Conservation (phyloP, 2,329 filamentous ascomycete genomes). For the Botrytis deweyae region DNA sequence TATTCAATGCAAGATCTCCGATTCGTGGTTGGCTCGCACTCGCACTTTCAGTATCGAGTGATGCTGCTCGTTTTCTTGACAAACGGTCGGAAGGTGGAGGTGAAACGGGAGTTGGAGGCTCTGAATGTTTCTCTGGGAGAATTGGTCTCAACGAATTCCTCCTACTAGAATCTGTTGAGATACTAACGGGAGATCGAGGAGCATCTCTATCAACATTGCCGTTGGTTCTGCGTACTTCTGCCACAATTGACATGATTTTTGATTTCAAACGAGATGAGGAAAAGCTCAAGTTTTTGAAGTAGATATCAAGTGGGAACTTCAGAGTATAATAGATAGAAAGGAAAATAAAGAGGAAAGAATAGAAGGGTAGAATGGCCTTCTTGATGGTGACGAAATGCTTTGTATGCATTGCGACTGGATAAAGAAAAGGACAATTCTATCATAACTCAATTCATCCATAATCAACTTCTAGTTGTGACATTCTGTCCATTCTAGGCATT, state of each 20-base stretch:
- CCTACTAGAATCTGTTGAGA: constrained; percentile 36
- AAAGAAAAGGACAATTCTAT: constrained; percentile 38
- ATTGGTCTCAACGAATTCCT: constrained; percentile 32
- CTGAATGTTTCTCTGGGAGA: constrained; percentile 32
- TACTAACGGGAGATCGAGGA: constrained; percentile 35
- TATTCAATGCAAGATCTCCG: constrained; percentile 35
- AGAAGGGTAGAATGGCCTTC: constrained; percentile 37
- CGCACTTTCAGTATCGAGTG: constrained; percentile 34
- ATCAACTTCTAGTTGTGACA: constrained; percentile 32
- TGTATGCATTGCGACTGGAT: constrained; percentile 38
- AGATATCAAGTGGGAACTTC: neutral
- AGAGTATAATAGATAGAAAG: constrained; percentile 24
- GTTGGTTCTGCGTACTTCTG: constrained; percentile 25
- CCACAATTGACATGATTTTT: constrained; percentile 33
- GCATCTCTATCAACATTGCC: constrained; percentile 22
- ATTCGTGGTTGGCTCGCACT: constrained; percentile 35
- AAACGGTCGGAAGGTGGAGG: constrained; percentile 34
- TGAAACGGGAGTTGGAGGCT: constrained; percentile 32
- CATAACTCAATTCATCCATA: constrained; percentile 31
- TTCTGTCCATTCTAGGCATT: constrained; percentile 36
- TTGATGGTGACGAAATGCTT: constrained; percentile 36
- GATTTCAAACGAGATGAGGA: neutral
- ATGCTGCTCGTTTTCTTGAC: constrained; percentile 39
- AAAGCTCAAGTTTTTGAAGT: neutral
- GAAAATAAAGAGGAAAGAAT: constrained; percentile 25